Conservation (phyloP, 1,284 basidiomycete genomes). For the Coniferiporia weirii region DNA sequence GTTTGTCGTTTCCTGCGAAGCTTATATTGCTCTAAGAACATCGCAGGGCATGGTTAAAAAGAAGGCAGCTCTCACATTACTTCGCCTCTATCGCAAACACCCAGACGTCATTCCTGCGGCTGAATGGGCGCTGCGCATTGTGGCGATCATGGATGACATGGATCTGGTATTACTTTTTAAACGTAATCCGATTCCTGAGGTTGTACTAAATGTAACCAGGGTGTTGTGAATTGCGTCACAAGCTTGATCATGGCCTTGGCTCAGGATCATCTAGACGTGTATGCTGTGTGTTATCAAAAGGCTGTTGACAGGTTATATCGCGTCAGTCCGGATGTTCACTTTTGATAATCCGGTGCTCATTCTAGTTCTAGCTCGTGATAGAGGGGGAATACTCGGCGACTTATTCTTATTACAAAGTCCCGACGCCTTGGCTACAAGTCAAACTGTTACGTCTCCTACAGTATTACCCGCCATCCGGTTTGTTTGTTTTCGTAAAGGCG, state of each 20-base stretch:
- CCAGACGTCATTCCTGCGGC: slow-evolving; percentile 88
- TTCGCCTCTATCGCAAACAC: slow-evolving; percentile 93
- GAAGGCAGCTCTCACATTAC: slow-evolving; percentile 92
- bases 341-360: not conserved
- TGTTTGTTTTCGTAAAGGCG: slow-evolving; percentile 20
- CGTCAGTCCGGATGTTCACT: slow-evolving; percentile 40
- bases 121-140: slow-evolving; percentile 94
- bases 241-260: slow-evolving; percentile 94
- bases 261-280: slow-evolving; percentile 90
- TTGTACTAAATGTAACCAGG: slow-evolving; percentile 40
- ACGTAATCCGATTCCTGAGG: not conserved
- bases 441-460: slow-evolving; percentile 92
- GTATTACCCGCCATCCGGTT: slow-evolving; percentile 92
- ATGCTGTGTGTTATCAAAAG: slow-evolving; percentile 87
- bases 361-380: slow-evolving; percentile 67
- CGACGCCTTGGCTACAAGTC: slow-evolving; percentile 97
- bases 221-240: slow-evolving; percentile 91
- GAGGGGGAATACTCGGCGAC: slow-evolving; percentile 85
- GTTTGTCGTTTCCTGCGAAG: slow-evolving; percentile 17
- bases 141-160: slow-evolving; percentile 91
- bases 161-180: slow-evolving; percentile 58
- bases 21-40: slow-evolving; percentile 50
- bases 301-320: slow-evolving; percentile 87
- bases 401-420: slow-evolving; percentile 97
- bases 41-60: slow-evolving; percentile 96